Evolutionary conservation across 805 yeast species (phyloP), one percentile per base, ranked within the genome.

Genomic region (Starmerella vaccinii): DNA sequence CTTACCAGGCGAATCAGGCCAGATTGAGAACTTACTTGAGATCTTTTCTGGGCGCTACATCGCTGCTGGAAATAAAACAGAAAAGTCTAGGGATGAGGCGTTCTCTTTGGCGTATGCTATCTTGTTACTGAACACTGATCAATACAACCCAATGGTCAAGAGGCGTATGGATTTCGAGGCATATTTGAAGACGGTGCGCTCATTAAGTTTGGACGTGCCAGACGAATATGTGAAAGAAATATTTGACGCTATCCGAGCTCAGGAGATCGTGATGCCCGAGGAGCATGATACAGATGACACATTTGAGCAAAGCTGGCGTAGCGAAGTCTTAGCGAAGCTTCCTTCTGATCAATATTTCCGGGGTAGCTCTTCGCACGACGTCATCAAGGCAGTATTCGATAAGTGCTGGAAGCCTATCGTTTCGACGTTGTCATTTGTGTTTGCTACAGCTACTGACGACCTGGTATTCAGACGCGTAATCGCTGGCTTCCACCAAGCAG

Each of bases 1-100:
- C 65, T 73, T 92, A 45, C 97, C 97, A 1, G 99, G 99, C 53
- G 99, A 92, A 68, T 84, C 97, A 0, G 97, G 88, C 62, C 96
- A 87, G 65, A 92, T 92, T 63, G 98, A 92, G 65, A 76, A 96
- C 60, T 78, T 90, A 15, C 82, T 92, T 26, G 97, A 90, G 61
- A 72, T 78, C 5, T 92, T 92, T 66, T 88, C 95, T 2, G 81
- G 79, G 38, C 77, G 84, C 52, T 92, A 86, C 66, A 84, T 85
- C 13, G 68, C 68, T 6, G 68, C 69, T 21, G 59, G 63, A 16
- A 57, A 57, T 34, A 65, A 62, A 15, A 62, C 63, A 7, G 74
- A 77, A 33, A 90, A 95, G 2, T 85, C 81, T 60, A 73, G 81
- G 18, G 97, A 92, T 63, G 81, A 95, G 0, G 95, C 90, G 1